phyloP scores from a whole-genome alignment of 2,329 filamentous ascomycete genomes.

The Cytospora mali region DNA sequence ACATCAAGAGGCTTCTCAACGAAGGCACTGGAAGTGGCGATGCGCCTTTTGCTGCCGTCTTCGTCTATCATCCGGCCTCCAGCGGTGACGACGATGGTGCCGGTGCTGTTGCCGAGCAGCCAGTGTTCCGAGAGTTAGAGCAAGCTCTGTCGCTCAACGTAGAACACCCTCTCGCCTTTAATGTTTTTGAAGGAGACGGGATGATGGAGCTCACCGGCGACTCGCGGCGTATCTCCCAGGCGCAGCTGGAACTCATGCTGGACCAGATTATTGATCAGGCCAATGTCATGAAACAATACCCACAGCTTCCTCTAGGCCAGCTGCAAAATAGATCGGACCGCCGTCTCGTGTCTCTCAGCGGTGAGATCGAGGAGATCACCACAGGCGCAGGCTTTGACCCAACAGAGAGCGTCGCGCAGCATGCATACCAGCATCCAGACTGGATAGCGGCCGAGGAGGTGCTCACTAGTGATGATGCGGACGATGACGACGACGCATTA shows the following conservation, averaged over 20 bases:
- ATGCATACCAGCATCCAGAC: constrained; percentile 49
- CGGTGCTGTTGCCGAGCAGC: background rate
- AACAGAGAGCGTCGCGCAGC: constrained; percentile 41
- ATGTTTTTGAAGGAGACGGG: constrained; percentile 36
- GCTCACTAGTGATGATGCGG: constrained; percentile 42
- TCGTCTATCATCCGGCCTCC: constrained; percentile 33
- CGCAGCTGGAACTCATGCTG: constrained; percentile 31
- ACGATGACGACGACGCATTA: constrained; percentile 39
- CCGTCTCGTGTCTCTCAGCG: constrained; percentile 23
- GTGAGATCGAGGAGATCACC: constrained; percentile 5
- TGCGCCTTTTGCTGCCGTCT: constrained; percentile 32
- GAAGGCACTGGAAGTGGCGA: constrained; percentile 28
- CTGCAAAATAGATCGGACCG: constrained; percentile 26
- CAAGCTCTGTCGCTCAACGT: constrained; percentile 41
- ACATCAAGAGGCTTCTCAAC: constrained; percentile 32
- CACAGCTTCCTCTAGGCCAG: constrained; percentile 25
- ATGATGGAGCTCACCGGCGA: constrained; percentile 33
- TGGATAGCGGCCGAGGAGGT: constrained; percentile 58
- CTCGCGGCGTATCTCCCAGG: constrained; percentile 29
- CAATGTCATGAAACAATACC: constrained; percentile 26
- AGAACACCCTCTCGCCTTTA: constrained; percentile 45
- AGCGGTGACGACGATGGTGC: background rate
- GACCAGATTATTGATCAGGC: constrained; percentile 32
- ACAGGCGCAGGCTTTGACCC: constrained; percentile 32
- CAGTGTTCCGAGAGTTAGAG: constrained; percentile 36